phyloP scores from a whole-genome alignment of 495 filamentous ascomycete genomes.

The Diplogelasinospora grovesii region DNA sequence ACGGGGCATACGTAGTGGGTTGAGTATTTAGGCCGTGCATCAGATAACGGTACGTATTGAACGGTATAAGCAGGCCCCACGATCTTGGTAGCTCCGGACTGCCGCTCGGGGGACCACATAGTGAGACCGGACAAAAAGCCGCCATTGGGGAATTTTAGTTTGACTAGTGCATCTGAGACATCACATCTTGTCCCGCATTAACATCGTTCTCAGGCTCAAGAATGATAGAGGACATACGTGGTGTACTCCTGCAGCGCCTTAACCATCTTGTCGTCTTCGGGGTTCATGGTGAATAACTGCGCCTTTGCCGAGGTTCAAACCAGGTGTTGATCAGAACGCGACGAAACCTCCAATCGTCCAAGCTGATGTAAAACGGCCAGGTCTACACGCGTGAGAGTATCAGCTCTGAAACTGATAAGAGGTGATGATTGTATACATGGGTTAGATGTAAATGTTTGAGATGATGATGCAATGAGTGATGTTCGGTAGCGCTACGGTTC shows the following conservation, averaged over 20 bases:
- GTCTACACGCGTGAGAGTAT: too few species aligned
- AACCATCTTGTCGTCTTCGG: conserved; percentile 31
- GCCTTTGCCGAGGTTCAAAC: conserved; percentile 11
- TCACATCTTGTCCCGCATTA: conserved; percentile 36
- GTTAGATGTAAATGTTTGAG: too few species aligned
- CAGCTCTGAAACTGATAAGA: too few species aligned
- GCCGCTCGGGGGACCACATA: conserved; percentile 50
- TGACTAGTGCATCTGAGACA: conserved; percentile 42
- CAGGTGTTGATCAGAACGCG: too few species aligned
- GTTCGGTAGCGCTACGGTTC: too few species aligned
- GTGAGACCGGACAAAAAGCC: conserved; percentile 52
- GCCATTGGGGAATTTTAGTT: conserved; percentile 45
- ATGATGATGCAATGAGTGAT: too few species aligned
- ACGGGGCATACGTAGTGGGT: conserved; percentile 52
- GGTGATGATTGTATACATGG: too few species aligned
- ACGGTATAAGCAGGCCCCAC: conserved; percentile 55
- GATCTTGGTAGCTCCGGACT: conserved; percentile 46
- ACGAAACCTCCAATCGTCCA: too few species aligned
- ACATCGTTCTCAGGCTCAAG: too few species aligned
- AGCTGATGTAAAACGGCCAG: too few species aligned
- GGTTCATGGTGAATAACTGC: neutral
- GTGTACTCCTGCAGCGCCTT: conserved; percentile 35
- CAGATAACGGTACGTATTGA: conserved; percentile 40
- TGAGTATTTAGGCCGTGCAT: conserved; percentile 37
- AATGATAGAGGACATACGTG: conserved; percentile 29